A percentile compares a stretch with the other conserved stretches of the same genome.
Evolutionary conservation across 2,329 filamentous ascomycete genomes (phyloP).

Genomic region (Colletotrichum sp.): DNA sequence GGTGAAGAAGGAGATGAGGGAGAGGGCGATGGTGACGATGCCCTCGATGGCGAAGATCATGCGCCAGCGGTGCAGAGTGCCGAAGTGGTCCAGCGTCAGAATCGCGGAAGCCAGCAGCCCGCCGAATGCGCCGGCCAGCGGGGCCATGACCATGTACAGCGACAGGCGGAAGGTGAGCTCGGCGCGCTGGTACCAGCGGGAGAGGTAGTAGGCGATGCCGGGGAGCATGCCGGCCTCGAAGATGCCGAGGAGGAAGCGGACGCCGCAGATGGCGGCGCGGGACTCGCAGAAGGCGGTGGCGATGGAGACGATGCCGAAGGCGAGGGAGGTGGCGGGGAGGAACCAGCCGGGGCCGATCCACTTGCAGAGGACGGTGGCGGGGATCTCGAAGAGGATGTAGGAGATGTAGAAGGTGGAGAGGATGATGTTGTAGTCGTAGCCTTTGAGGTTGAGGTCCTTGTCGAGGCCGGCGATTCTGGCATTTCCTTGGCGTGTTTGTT

Average conservation of each 20-base stretch:
- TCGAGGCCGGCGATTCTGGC: slow-evolving; percentile 70
- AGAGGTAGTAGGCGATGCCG: slow-evolving; percentile 76
- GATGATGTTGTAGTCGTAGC: slow-evolving; percentile 73
- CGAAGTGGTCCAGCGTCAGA: slow-evolving; percentile 64
- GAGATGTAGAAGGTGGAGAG: slow-evolving; percentile 74
- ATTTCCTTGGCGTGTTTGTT: slow-evolving; percentile 55
- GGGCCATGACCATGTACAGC: slow-evolving; percentile 74
- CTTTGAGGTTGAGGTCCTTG: slow-evolving; percentile 61
- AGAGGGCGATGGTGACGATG: slow-evolving; percentile 51
- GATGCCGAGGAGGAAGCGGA: slow-evolving; percentile 70
- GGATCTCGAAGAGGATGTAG: slow-evolving; percentile 77
- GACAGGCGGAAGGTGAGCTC: slow-evolving; percentile 72
- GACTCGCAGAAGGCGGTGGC: slow-evolving; percentile 69
- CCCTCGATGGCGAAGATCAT: slow-evolving; percentile 77
- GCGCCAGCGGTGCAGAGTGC: slow-evolving; percentile 62
- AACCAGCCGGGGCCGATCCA: slow-evolving; percentile 76
- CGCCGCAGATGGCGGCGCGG: slow-evolving; percentile 56
- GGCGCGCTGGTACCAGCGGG: slow-evolving; percentile 72
- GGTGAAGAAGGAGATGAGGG: slow-evolving; percentile 66
- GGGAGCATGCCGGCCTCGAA: slow-evolving; percentile 79
- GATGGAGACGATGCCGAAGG: slow-evolving; percentile 68
- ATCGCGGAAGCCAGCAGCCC: slow-evolving; percentile 71
- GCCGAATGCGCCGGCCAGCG: slow-evolving; percentile 74
- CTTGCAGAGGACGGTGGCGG: slow-evolving; percentile 72
- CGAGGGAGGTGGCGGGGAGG: slow-evolving; percentile 64